phyloP scores from a whole-genome alignment of 495 filamentous ascomycete genomes.

The Neurospora pannonica region DNA sequence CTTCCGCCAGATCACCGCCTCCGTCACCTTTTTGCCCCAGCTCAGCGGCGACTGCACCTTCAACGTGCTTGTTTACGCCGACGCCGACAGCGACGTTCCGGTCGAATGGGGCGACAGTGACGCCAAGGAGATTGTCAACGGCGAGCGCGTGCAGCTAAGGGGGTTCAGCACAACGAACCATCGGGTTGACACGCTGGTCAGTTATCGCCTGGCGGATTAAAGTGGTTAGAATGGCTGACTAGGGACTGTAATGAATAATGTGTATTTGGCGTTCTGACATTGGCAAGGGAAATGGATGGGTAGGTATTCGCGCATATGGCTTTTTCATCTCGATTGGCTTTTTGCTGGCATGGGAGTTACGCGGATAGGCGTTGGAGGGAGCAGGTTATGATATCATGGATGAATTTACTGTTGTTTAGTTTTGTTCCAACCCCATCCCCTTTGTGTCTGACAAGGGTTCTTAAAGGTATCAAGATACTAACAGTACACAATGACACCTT shows the following conservation, averaged over 20 bases:
- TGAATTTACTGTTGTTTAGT: background rate
- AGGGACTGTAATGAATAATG: background rate
- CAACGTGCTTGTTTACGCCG: conserved; percentile 96
- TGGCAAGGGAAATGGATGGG: background rate
- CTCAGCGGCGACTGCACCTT: conserved; percentile 92
- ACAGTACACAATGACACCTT: background rate
- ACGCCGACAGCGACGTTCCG: conserved; percentile 91
- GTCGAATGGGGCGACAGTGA: conserved; percentile 99
- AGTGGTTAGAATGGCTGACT: background rate
- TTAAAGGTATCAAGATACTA: background rate
- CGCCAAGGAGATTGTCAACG: conserved; percentile 92
- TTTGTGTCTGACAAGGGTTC: background rate
- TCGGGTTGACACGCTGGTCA: conserved; percentile 86
- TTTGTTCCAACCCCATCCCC: background rate
- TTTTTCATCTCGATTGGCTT: background rate
- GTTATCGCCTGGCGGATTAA: conserved; percentile 59
- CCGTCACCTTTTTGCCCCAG: conserved; percentile 92
- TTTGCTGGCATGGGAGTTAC: background rate
- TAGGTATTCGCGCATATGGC: background rate
- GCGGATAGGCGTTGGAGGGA: background rate
- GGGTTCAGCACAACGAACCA: conserved; percentile 95
- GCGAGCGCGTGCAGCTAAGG: conserved; percentile 88
- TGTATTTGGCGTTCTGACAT: background rate
- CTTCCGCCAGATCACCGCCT: conserved; percentile 96
- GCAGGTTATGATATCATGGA: background rate